phyloP scores from a whole-genome alignment of 2,329 filamentous ascomycete genomes.

The Fusarium drepaniforme region DNA sequence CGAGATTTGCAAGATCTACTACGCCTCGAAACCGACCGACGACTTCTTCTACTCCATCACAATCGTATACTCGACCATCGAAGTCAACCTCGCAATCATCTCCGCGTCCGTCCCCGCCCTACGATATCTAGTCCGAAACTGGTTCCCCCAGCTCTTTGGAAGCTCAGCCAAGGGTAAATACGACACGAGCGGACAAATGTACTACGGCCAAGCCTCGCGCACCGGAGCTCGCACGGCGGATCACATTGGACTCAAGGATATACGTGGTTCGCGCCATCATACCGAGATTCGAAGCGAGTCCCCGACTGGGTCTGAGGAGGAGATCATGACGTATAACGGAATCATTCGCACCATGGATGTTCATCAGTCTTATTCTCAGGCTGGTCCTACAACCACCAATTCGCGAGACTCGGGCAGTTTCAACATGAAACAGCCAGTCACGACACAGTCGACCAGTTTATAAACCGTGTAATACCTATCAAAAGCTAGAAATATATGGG shows the following conservation, averaged over 20 bases:
- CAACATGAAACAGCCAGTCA: conserved; percentile 3
- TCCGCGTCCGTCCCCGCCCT: conserved; percentile 52
- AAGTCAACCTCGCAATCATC: conserved; percentile 53
- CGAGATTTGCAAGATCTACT: conserved; percentile 29
- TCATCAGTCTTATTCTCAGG: conserved; percentile 17
- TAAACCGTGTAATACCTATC: background rate
- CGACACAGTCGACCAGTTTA: background rate
- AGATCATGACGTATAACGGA: conserved; percentile 54
- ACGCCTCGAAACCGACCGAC: conserved; percentile 20
- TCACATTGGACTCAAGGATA: conserved; percentile 37
- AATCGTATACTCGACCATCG: conserved; percentile 48
- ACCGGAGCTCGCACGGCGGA: conserved; percentile 14
- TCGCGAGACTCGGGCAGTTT: conserved; percentile 7
- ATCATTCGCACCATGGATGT: conserved; percentile 41
- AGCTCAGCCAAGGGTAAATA: conserved; percentile 21
- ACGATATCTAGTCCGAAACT: conserved; percentile 47
- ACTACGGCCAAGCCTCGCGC: conserved; percentile 24
- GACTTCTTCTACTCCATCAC: conserved; percentile 46
- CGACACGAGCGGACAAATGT: conserved; percentile 14
- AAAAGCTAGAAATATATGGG: background rate
- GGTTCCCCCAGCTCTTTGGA: conserved; percentile 48
- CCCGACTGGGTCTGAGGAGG: conserved; percentile 50
- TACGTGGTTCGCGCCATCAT: conserved; percentile 33
- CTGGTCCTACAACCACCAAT: conserved; percentile 4
- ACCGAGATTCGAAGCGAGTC: conserved; percentile 50